Evolutionary conservation across 2,329 filamentous ascomycete genomes (phyloP).

Genomic region (Ophiostoma perfectum): DNA sequence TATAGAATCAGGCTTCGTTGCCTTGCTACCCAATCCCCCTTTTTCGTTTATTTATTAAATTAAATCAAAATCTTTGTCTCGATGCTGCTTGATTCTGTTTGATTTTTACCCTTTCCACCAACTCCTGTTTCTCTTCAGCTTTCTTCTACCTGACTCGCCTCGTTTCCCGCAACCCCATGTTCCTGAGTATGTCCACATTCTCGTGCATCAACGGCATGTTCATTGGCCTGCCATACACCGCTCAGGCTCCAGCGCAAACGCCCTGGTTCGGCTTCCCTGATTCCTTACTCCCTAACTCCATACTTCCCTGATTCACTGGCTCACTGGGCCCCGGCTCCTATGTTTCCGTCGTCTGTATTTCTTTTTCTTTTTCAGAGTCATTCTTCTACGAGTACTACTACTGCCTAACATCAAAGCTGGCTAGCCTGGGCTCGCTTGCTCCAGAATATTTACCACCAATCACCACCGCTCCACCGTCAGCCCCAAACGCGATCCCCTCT

Average conservation of each 20-base stretch:
- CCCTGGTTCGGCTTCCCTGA: neutral
- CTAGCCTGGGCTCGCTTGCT: neutral
- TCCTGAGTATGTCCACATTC: too few species aligned
- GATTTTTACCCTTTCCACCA: too few species aligned
- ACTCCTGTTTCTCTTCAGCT: too few species aligned
- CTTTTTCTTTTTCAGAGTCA: neutral
- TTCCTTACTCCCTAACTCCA: neutral
- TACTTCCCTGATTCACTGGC: neutral
- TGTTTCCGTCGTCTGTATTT: neutral
- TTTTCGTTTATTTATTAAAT: too few species aligned
- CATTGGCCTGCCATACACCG: neutral
- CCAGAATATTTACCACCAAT: slow-evolving; percentile 13
- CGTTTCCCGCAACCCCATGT: too few species aligned
- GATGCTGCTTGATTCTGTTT: too few species aligned
- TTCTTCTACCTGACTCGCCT: too few species aligned
- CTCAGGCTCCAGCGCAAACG: neutral
- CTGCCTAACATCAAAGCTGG: neutral
- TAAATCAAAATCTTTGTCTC: too few species aligned
- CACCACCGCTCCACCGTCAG: neutral
- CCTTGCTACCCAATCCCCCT: too few species aligned
- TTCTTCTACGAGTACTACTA: neutral
- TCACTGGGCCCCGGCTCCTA: neutral
- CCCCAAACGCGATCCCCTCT: slow-evolving; percentile 9
- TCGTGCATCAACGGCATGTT: neutral
- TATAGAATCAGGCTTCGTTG: too few species aligned